Evolutionary conservation across 495 filamentous ascomycete species (phyloP), one percentile per base, ranked within the genome.

Genomic region (Antarctomyces pellizariae): DNA sequence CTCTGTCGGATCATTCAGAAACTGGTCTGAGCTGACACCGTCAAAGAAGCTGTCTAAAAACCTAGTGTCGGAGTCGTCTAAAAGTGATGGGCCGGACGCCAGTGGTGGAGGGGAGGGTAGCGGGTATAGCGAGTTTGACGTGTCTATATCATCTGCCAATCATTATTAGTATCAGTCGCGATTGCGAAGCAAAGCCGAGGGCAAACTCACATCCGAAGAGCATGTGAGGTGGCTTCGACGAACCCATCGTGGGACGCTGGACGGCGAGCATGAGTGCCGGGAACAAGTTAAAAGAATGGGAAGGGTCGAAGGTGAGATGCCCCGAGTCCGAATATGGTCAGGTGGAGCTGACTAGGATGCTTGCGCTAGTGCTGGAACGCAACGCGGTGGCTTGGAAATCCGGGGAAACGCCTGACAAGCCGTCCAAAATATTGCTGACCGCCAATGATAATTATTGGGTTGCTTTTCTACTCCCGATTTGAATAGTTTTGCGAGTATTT

Each of bases 41-140:
- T 59, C 62, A 41, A 72, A 69, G 46, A 72, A 74, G 33, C 48
- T 56, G 16, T 59, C 55, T n/a, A 72, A 51, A 45, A 67, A 55
- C 32, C 55, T 63, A 19, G 54, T 59, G 39, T 74, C 67, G 30
- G 57, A 57, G 37, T 67, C 59, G 31, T 64, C 58, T 33, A 72
- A 56, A 25, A 72, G 50, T 18, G 67, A 57, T 14, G 57, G 58
- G 6, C 67, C 67, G 2, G 60, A 57, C 11, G 67, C 58, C 22
- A 59, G 61, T 18, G 57, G 55, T 16, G 67, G 63, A 31, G 60
- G 54, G 36, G 56, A 56, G 25, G 62, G 54, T 32, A 58, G 61
- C 15, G 63, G 56, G 26, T 56, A 60, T 20, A 62, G 56, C 36
- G 58, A 53, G 16, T 40, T 16, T 9, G 31, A 15, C 13, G 16